Percentiles rank a stretch among this genome's conserved stretches.
These are phyloP conservation scores for Chrysanthemum seticuspe DNA, from an alignment of 129 eudicot species.

Conservation along the genomic window DNA sequence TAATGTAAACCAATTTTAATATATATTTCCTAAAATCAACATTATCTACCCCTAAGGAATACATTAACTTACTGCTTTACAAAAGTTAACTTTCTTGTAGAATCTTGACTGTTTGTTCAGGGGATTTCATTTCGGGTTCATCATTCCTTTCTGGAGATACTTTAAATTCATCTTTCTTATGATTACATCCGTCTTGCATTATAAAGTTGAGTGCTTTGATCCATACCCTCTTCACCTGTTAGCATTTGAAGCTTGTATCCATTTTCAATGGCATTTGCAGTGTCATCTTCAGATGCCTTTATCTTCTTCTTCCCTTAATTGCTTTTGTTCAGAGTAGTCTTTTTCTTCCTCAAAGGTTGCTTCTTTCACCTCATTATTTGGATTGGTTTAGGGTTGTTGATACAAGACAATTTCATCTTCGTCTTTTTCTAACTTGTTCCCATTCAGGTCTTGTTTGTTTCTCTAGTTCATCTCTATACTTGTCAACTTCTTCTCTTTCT, in stretches of 20 bases:
- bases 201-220: slow-evolving; percentile 26
- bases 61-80: too few species aligned
- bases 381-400: slow-evolving; percentile 40
- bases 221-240: slow-evolving; percentile 38
- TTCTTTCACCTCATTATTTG: neutral
- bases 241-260: slow-evolving; percentile 58
- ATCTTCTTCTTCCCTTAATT: slow-evolving; percentile 87
- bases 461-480: slow-evolving; percentile 76
- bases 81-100: too few species aligned
- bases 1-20: too few species aligned
- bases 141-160: slow-evolving; percentile 52
- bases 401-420: slow-evolving; percentile 40
- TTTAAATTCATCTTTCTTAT: slow-evolving; percentile 57
- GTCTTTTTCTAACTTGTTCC: slow-evolving; percentile 74
- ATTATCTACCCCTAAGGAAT: too few species aligned
- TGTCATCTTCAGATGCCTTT: slow-evolving; percentile 39
- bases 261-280: slow-evolving; percentile 13
- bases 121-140: slow-evolving; percentile 22
- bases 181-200: slow-evolving; percentile 52
- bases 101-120: neutral
- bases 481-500: slow-evolving; percentile 73
- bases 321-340: slow-evolving; percentile 50
- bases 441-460: slow-evolving; percentile 54
- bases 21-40: too few species aligned
- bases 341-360: slow-evolving; percentile 29